These are phyloP conservation scores for Globisporangium nodosum DNA, from an alignment of 352 stramenopile genomes.

Conservation along the genomic window DNA sequence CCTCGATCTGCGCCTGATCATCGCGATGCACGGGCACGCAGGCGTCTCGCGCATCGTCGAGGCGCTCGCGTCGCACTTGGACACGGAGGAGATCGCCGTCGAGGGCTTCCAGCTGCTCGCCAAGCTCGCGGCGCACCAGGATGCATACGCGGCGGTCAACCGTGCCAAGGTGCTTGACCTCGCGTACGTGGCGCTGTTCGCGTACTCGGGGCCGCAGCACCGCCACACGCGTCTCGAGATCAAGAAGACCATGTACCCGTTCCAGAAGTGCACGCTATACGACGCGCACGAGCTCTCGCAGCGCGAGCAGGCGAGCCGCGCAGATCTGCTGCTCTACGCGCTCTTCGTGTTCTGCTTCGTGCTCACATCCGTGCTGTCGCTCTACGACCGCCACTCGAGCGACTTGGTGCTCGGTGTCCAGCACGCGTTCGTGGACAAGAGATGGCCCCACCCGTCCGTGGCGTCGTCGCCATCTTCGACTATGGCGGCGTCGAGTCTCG, in stretches of 20 bases:
- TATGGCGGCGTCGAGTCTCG: background rate
- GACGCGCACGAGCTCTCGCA: conserved; percentile 40
- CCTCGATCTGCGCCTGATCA: conserved; percentile 41
- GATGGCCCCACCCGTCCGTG: background rate
- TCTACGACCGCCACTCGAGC: conserved; percentile 38
- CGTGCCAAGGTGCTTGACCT: conserved; percentile 64
- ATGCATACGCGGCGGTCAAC: conserved; percentile 51
- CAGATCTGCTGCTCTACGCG: conserved; percentile 33
- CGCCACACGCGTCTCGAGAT: conserved; percentile 62
- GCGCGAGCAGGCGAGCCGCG: conserved; percentile 38
- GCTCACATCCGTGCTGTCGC: conserved; percentile 34
- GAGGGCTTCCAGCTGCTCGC: conserved; percentile 70
- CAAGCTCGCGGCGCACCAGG: conserved; percentile 33
- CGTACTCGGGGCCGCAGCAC: conserved; percentile 52
- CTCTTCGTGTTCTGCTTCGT: conserved; percentile 42
- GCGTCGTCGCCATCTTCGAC: background rate
- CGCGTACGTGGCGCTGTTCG: conserved; percentile 62
- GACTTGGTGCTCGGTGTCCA: conserved; percentile 28
- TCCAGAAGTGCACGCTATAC: conserved; percentile 67
- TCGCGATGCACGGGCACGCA: conserved; percentile 39
- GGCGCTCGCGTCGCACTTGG: conserved; percentile 55
- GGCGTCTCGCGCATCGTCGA: conserved; percentile 59
- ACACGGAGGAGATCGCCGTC: conserved; percentile 69
- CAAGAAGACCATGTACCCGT: conserved; percentile 50
- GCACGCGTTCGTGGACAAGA: conserved; percentile 14